phyloP scores from a whole-genome alignment of 2,329 filamentous ascomycete species.

The Chaetoscypha palmicola region DNA sequence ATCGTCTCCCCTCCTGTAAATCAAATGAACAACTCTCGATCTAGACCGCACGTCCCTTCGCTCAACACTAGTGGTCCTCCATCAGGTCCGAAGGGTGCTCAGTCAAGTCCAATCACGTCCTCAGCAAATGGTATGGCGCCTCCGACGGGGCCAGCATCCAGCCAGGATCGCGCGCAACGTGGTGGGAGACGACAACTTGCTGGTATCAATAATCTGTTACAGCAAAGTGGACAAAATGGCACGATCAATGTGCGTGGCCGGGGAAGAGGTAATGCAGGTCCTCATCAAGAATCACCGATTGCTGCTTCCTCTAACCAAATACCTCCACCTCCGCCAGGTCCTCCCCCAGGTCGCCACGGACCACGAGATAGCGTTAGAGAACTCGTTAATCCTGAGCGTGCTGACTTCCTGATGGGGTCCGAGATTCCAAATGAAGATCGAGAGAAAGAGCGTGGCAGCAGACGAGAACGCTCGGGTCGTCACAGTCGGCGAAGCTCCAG shows the following conservation, averaged over 20 bases:
- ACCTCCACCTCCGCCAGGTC: conserved; percentile 45
- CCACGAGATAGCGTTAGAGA: conserved; percentile 21
- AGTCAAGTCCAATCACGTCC: conserved; percentile 23
- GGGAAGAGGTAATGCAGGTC: conserved; percentile 32
- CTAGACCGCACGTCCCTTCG: conserved; percentile 29
- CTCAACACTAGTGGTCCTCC: conserved; percentile 25
- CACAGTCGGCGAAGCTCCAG: conserved; percentile 28
- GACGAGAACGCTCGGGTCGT: conserved; percentile 28
- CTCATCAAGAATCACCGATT: conserved; percentile 47
- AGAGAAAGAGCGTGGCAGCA: conserved; percentile 26
- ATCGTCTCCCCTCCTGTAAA: conserved; percentile 23
- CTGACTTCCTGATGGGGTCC: conserved; percentile 26
- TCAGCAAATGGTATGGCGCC: conserved; percentile 24
- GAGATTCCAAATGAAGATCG: conserved; percentile 12
- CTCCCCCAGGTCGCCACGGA: conserved; percentile 28
- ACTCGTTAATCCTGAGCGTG: conserved; percentile 24
- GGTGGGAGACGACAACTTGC: conserved; percentile 44
- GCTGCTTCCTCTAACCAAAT: conserved; percentile 48
- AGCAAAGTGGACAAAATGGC: conserved; percentile 40
- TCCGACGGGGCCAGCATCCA: conserved; percentile 31
- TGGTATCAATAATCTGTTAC: conserved; percentile 52
- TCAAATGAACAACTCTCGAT: conserved; percentile 30
- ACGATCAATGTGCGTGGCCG: conserved; percentile 28
- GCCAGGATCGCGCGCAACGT: conserved; percentile 25
- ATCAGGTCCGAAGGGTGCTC: conserved; percentile 27